Conservation (phyloP, 2,329 filamentous ascomycete genomes). For the Clarireedia monteithiana region DNA sequence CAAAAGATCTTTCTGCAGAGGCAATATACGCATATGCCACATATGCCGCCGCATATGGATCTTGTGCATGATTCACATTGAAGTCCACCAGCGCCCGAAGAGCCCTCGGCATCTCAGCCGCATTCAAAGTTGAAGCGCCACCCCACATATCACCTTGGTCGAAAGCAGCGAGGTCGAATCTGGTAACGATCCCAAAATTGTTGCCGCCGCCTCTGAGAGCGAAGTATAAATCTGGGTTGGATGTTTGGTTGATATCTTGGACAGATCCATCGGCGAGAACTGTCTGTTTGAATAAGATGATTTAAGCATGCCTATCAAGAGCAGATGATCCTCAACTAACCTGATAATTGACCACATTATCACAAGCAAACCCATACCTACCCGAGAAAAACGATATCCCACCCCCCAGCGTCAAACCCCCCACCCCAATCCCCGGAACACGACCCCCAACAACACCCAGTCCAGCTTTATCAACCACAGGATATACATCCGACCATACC, state of each 20-base stretch:
- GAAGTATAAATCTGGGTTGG: slow-evolving; percentile 39
- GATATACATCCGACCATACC: slow-evolving; percentile 29
- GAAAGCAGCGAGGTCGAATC: slow-evolving; percentile 30
- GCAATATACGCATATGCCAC: neutral
- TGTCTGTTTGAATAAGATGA: too few relatives aligned
- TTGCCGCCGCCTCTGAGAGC: slow-evolving; percentile 43
- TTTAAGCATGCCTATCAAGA: too few relatives aligned
- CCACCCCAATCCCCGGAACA: slow-evolving; percentile 19
- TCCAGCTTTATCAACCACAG: slow-evolving; percentile 18
- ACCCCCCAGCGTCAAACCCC: slow-evolving; percentile 18
- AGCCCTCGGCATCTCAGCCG: neutral
- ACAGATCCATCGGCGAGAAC: slow-evolving; percentile 43
- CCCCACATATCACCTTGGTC: slow-evolving; percentile 14
- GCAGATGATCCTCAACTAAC: neutral
- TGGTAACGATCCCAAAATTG: slow-evolving; percentile 29
- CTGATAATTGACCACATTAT: slow-evolving; percentile 17
- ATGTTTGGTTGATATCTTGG: slow-evolving; percentile 31
- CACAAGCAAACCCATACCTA: slow-evolving; percentile 13
- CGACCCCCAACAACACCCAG: slow-evolving; percentile 34
- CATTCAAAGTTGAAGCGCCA: neutral
- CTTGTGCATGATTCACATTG: neutral
- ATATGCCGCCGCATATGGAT: slow-evolving; percentile 2
- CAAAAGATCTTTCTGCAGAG: neutral
- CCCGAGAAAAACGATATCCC: slow-evolving; percentile 19
- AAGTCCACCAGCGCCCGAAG: neutral